A percentile compares a stretch with the other conserved stretches of the same genome.
Conservation (phyloP, 345 rosid genomes). For the Garcia nutans region DNA sequence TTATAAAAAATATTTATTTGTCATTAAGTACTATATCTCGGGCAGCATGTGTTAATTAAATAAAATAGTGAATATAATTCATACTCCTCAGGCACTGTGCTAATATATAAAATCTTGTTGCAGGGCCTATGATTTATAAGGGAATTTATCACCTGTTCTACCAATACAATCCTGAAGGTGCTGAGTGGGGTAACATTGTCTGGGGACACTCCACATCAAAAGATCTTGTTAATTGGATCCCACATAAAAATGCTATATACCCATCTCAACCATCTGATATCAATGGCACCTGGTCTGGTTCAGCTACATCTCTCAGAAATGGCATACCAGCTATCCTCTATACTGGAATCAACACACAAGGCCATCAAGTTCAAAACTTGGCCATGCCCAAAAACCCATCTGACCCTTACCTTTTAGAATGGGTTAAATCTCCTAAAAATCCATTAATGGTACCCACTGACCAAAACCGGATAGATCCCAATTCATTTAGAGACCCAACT, state of each 20-base stretch:
- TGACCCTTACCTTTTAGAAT: slow-evolving; percentile 54
- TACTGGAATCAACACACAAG: slow-evolving; percentile 48
- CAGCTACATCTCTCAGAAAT: slow-evolving; percentile 50
- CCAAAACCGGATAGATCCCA: slow-evolving; percentile 28
- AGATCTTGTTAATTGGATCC: slow-evolving; percentile 66
- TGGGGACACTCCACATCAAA: slow-evolving; percentile 85
- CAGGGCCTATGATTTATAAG: slow-evolving; percentile 71
- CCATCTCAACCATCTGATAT: slow-evolving; percentile 56
- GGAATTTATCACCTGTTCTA: slow-evolving; percentile 73
- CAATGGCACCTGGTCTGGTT: slow-evolving; percentile 78
- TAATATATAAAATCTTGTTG: background rate
- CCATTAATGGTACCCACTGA: slow-evolving; percentile 48
- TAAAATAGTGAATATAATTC: background rate
- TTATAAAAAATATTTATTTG: too few species aligned
- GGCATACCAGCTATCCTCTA: slow-evolving; percentile 60
- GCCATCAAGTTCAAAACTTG: slow-evolving; percentile 53
- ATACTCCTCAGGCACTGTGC: background rate
- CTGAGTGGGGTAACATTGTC: slow-evolving; percentile 68
- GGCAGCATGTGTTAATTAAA: background rate
- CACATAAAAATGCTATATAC: slow-evolving; percentile 52
- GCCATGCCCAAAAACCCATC: slow-evolving; percentile 50
- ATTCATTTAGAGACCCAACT: slow-evolving; percentile 64
- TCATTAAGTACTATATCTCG: too few species aligned
- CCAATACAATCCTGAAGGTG: slow-evolving; percentile 70
- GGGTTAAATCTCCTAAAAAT: slow-evolving; percentile 50